A percentile compares a stretch with the other conserved stretches of the same genome.
phyloP scores from a whole-genome alignment of 2,329 filamentous ascomycete species.

The Cytospora schulzeri region DNA sequence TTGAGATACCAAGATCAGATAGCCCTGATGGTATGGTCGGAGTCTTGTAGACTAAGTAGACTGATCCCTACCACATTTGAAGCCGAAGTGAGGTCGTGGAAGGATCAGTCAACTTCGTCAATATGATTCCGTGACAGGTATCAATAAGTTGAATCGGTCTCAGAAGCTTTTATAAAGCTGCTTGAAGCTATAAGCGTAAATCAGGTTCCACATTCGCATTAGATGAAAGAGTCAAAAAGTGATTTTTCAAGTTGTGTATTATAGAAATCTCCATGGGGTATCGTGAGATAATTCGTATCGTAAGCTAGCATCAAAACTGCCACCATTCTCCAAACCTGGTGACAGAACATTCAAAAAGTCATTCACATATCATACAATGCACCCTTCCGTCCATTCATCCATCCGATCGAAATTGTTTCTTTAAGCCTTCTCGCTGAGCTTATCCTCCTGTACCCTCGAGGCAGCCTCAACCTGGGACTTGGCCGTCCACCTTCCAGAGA shows the following conservation, averaged over 20 bases:
- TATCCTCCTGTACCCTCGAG: conserved; percentile 19
- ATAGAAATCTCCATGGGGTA: conserved; percentile 17
- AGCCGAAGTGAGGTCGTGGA: too few species aligned
- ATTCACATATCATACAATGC: neutral
- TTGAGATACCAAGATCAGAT: too few species aligned
- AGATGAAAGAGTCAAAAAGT: too few species aligned
- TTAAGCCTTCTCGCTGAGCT: conserved; percentile 25
- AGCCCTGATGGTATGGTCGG: too few species aligned
- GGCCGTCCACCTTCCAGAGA: conserved; percentile 20
- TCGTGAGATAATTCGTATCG: conserved; percentile 17
- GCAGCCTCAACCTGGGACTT: conserved; percentile 17
- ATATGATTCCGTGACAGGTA: too few species aligned
- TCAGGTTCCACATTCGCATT: neutral
- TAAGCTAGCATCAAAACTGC: conserved; percentile 1
- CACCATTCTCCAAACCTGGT: neutral
- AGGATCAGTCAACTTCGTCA: too few species aligned
- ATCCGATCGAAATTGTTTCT: too few species aligned
- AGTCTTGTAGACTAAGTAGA: too few species aligned
- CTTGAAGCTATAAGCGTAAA: neutral
- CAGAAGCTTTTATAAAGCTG: too few species aligned
- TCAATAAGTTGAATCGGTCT: too few species aligned
- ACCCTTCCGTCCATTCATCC: neutral
- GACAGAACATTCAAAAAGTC: neutral
- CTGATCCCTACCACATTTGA: too few species aligned
- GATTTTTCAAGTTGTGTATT: neutral